These are phyloP conservation scores for Aspergillus nanangensis DNA, from an alignment of 495 filamentous ascomycete species.

Conservation along the genomic window DNA sequence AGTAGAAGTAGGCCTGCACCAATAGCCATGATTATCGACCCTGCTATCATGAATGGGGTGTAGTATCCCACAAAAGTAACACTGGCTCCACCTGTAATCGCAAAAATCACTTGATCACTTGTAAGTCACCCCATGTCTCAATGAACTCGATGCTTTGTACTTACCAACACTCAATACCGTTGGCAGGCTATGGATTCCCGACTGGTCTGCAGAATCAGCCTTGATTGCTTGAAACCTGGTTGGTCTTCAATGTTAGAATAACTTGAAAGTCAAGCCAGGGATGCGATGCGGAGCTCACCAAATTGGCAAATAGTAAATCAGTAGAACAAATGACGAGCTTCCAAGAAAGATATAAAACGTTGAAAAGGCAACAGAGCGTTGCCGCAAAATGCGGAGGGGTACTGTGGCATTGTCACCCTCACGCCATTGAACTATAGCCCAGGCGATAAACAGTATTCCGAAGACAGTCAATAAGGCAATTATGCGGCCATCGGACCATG, in stretches of 20 bases:
- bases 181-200: slow-evolving; percentile 35
- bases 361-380: slow-evolving; percentile 45
- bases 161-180: slow-evolving; percentile 12
- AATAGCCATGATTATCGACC: slow-evolving; percentile 44
- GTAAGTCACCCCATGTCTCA: slow-evolving; percentile 1
- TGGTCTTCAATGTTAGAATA: neutral
- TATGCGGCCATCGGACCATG: slow-evolving; percentile 44
- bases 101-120: slow-evolving; percentile 6
- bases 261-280: neutral
- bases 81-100: slow-evolving; percentile 22
- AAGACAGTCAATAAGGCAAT: slow-evolving; percentile 46
- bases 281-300: slow-evolving; percentile 27
- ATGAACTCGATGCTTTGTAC: slow-evolving; percentile 1
- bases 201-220: slow-evolving; percentile 49
- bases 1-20: slow-evolving; percentile 58
- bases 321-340: slow-evolving; percentile 49
- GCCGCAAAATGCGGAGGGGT: slow-evolving; percentile 54
- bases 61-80: slow-evolving; percentile 59
- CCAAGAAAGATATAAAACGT: slow-evolving; percentile 30
- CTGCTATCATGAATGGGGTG: slow-evolving; percentile 53
- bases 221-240: slow-evolving; percentile 63
- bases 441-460: slow-evolving; percentile 38
- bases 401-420: slow-evolving; percentile 55
- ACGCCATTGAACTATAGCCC: slow-evolving; percentile 43
- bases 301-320: slow-evolving; percentile 60